phyloP scores from a whole-genome alignment of 2,329 filamentous ascomycete genomes.

The Aspergillus brasiliensis region DNA sequence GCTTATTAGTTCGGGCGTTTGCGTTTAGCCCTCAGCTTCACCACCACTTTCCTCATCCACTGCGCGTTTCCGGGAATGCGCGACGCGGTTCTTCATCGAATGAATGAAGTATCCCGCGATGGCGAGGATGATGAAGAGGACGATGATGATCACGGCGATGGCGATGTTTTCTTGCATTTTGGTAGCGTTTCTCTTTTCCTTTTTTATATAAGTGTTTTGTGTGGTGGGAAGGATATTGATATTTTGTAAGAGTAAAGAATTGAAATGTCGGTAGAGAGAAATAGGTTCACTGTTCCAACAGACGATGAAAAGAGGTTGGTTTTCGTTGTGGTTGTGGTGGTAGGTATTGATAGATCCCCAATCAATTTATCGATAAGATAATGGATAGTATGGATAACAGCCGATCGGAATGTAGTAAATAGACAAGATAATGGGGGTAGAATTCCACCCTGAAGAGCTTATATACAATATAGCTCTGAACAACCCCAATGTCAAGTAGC shows the following conservation, averaged over 20 bases:
- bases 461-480: background rate
- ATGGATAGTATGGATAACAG: background rate
- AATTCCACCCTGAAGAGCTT: background rate
- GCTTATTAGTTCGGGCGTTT: background rate
- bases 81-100: conserved; percentile 35
- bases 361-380: background rate
- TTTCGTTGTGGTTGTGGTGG: no score
- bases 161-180: conserved; percentile 50
- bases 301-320: background rate
- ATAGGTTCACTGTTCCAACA: background rate
- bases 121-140: conserved; percentile 51
- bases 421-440: background rate
- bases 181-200: background rate
- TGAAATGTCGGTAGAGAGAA: background rate
- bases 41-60: conserved; percentile 36
- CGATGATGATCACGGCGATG: conserved; percentile 54
- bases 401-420: no score
- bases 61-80: conserved; percentile 33
- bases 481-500: conserved; percentile 5
- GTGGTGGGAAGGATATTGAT: background rate
- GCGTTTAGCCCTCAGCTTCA: conserved; percentile 22
- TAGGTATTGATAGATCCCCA: no score
- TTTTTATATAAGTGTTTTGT: background rate
- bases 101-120: conserved; percentile 44
- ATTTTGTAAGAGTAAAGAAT: background rate